Base-by-base conservation (phyloP, 1,284 basidiomycete genomes). In the Rhodofomes roseus region DNA sequence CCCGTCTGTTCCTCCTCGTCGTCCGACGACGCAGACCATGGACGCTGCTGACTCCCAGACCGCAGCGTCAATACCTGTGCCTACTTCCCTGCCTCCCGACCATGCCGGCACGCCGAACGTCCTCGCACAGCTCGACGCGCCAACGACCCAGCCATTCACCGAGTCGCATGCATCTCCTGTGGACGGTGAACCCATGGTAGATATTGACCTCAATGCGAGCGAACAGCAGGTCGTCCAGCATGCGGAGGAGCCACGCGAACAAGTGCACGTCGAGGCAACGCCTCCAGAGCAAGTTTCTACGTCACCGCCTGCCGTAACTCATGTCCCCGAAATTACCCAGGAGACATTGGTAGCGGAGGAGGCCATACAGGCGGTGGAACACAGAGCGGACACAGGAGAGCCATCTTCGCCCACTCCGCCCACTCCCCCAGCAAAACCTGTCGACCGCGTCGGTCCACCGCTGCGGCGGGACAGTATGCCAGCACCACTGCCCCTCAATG, bases 381-480 rank as follows among this genome's bases (percentile, higher is more conserved):
- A 11, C 6, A 18, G 7, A 54, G 23, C 14, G 25, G 16, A 14
- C 12, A 58, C 62, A 18, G 29, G 40, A 25, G 29, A 52, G n/a
- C 50, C 50, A 18, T 31, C 50, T 1, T 52, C 50, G 6, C 50
- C 67, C 39, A 57, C 56, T 36, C 69, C 67, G 18, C 66, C 70
- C 23, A 70, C 69, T 9, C 69, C 71, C 48, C 71, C 70, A 23
- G 65, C 67, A 2, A 71, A 71, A 54, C 58, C 67, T n/a, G 50
- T 29, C 22, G 52, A 56, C 31, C 64, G 63, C 27, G 55, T 55
- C 9, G 58, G 61, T 22, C 65, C 64, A 36, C 65, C 66, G 25
- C 62, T 66, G 37, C 67, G 69, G 27, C 63, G 64, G 52, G 69
- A 66, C 37, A 68, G 56, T 60, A 60, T 62, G 29, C 59, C 62